These are phyloP conservation scores for Fusarium vanettenii DNA, from an alignment of 2,329 filamentous ascomycete species.

Conservation along the genomic window DNA sequence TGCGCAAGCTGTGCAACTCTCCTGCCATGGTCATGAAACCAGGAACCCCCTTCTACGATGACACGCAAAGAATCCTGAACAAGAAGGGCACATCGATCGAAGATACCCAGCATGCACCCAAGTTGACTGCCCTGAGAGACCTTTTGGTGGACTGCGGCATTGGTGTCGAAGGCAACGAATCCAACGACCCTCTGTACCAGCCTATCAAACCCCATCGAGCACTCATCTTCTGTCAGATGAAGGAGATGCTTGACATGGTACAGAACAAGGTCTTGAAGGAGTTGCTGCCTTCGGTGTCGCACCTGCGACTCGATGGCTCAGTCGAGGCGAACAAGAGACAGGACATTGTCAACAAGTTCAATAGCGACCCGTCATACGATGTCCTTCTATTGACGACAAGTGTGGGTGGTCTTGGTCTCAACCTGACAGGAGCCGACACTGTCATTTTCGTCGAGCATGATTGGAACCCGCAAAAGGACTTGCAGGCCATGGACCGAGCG, in stretches of 20 bases:
- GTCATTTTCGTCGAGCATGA: constrained; percentile 99
- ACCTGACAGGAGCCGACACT: constrained; percentile 95
- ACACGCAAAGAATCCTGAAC: constrained; percentile 83
- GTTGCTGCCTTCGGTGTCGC: constrained; percentile 92
- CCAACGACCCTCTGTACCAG: constrained; percentile 71
- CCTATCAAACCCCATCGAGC: constrained; percentile 97
- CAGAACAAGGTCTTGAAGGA: constrained; percentile 92
- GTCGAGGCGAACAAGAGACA: constrained; percentile 95
- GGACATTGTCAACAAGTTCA: constrained; percentile 99
- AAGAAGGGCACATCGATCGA: constrained; percentile 85
- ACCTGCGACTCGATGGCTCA: constrained; percentile 90
- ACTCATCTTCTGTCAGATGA: constrained; percentile 99
- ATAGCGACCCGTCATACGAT: constrained; percentile 96
- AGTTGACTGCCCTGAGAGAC: constrained; percentile 89
- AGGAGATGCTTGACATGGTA: constrained; percentile 99
- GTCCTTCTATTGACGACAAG: constrained; percentile 93
- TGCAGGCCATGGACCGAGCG: constrained; percentile 98
- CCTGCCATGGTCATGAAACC: constrained; percentile 97
- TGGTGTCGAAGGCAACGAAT: constrained; percentile 76
- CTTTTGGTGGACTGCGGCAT: constrained; percentile 99
- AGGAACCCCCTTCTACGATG: constrained; percentile 88
- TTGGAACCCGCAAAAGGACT: constrained; percentile 98
- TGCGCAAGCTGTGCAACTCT: constrained; percentile 99
- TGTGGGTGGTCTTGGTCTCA: constrained; percentile 93
- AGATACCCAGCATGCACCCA: constrained; percentile 90